Conservation (phyloP, 2,329 filamentous ascomycete genomes). For the Colletotrichum sojae region DNA sequence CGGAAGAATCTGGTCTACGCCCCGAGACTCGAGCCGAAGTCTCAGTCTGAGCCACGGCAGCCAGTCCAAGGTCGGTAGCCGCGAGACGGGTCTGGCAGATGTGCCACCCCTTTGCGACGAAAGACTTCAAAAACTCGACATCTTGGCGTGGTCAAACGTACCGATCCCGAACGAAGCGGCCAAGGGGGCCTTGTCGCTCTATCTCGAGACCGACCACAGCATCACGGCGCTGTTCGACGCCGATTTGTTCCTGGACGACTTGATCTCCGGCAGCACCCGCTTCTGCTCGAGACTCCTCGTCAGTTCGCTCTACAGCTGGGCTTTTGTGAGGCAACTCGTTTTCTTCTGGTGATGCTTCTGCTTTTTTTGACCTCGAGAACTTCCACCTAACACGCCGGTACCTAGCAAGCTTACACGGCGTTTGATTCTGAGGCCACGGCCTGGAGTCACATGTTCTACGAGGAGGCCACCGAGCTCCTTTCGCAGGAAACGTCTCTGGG, state of each 20-base stretch:
- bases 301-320: slow-evolving; percentile 26
- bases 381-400: not conserved
- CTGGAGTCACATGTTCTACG: slow-evolving; percentile 21
- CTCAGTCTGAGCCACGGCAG: not conserved
- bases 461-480: slow-evolving; percentile 6
- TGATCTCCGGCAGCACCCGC: slow-evolving; percentile 42
- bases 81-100: not conserved
- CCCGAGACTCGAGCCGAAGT: not conserved
- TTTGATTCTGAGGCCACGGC: not conserved
- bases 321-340: slow-evolving; percentile 15
- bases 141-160: slow-evolving; percentile 12
- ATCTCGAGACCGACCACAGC: slow-evolving; percentile 49
- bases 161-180: not conserved
- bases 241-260: slow-evolving; percentile 46
- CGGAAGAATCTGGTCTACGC: not conserved
- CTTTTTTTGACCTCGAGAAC: not conserved
- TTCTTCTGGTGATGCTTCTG: not conserved
- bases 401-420: slow-evolving; percentile 29
- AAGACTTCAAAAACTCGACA: slow-evolving; percentile 18
- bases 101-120: slow-evolving; percentile 17
- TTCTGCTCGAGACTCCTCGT: slow-evolving; percentile 50
- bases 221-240: slow-evolving; percentile 49
- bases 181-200: slow-evolving; percentile 43
- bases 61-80: not conserved
- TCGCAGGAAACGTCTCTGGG: not conserved